Conservation (phyloP, 2,329 filamentous ascomycete genomes). For the Trichoderma atrobrunneum region DNA sequence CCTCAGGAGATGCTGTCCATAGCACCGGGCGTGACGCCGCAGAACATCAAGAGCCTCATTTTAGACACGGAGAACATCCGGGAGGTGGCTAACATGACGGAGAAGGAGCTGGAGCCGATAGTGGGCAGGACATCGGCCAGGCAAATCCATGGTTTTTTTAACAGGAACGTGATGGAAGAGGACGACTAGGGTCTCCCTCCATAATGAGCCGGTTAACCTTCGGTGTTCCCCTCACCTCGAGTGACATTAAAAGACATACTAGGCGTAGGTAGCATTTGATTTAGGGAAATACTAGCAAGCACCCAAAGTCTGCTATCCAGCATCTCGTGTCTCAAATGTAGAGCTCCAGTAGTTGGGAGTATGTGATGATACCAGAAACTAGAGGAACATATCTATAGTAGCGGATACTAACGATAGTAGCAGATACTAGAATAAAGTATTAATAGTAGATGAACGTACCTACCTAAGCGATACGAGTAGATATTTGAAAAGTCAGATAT, state of each 20-base stretch:
- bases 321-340: not conserved
- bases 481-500: too few relatives aligned
- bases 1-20: conserved; percentile 87
- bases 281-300: not conserved
- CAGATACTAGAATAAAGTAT: too few relatives aligned
- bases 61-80: conserved; percentile 71
- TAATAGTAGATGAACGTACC: too few relatives aligned
- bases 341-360: not conserved
- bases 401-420: too few relatives aligned
- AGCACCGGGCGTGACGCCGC: conserved; percentile 79
- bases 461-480: too few relatives aligned
- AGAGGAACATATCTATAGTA: too few relatives aligned
- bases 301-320: not conserved
- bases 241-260: not conserved
- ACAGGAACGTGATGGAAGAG: conserved; percentile 57
- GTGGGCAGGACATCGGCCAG: conserved; percentile 76
- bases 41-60: conserved; percentile 71
- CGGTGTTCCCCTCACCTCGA: not conserved
- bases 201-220: not conserved
- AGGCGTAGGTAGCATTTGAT: not conserved
- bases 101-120: conserved; percentile 66
- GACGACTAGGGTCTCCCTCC: conserved; percentile 26
- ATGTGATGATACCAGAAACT: too few relatives aligned
- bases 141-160: conserved; percentile 80
- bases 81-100: conserved; percentile 83